These are phyloP conservation scores for Pseudocercospora fuligena DNA, from an alignment of 2,329 filamentous ascomycete species.

Conservation along the genomic window DNA sequence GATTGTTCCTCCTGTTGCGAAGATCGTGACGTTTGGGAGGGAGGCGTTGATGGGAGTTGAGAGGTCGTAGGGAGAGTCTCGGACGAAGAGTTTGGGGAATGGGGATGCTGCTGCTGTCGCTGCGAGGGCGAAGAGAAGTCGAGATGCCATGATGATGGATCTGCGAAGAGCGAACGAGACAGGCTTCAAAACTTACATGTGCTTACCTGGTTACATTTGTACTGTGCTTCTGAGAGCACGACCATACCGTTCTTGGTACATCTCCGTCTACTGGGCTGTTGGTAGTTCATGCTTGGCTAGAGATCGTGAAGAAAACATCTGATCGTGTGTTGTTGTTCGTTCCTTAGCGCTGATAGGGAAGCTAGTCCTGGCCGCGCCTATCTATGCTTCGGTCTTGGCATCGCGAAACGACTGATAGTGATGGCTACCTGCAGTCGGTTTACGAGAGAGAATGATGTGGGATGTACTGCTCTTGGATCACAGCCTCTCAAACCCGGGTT, in stretches of 20 bases:
- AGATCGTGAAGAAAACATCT: background rate
- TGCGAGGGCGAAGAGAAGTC: background rate
- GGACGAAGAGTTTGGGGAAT: background rate
- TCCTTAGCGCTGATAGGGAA: background rate
- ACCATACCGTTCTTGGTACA: background rate
- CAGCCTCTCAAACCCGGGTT: too few species aligned
- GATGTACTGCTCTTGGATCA: too few species aligned
- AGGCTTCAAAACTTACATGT: background rate
- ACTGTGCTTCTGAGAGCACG: background rate
- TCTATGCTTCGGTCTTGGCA: background rate
- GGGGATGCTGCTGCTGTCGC: conserved; percentile 3
- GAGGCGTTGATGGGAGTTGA: conserved; percentile 46
- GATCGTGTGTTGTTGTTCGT: background rate
- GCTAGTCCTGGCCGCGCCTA: background rate
- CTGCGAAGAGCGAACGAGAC: background rate
- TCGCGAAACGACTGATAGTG: background rate
- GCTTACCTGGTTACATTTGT: background rate
- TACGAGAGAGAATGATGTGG: too few species aligned
- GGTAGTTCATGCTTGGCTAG: background rate
- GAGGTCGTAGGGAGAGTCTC: conserved; percentile 19
- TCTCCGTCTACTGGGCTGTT: background rate
- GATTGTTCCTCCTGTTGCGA: conserved; percentile 64
- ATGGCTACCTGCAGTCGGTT: background rate
- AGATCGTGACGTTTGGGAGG: conserved; percentile 62
- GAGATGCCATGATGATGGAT: background rate